Evolutionary conservation across 2,329 filamentous ascomycete genomes (phyloP).

Genomic region (Ramichloridium luteum): DNA sequence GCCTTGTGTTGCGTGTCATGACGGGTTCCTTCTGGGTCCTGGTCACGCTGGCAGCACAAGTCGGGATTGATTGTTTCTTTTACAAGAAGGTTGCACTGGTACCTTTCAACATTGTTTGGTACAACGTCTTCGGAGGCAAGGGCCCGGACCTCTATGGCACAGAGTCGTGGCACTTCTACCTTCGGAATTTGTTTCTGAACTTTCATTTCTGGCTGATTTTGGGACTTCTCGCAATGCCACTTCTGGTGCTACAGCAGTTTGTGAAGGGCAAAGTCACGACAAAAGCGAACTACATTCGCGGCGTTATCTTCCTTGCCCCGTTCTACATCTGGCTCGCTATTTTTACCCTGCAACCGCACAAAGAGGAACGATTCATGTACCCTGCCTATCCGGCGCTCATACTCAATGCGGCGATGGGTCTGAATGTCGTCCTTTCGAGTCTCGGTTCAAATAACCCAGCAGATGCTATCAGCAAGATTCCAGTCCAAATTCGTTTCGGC

Average conservation of each 20-base stretch:
- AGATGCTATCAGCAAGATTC: slow-evolving; percentile 55
- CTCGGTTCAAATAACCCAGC: slow-evolving; percentile 59
- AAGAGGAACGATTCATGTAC: slow-evolving; percentile 98
- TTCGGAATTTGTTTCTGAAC: slow-evolving; percentile 81
- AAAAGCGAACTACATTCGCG: slow-evolving; percentile 59
- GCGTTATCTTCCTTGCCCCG: slow-evolving; percentile 64
- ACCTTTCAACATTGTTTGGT: slow-evolving; percentile 84
- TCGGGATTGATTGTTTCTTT: slow-evolving; percentile 66
- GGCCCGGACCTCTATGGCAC: slow-evolving; percentile 86
- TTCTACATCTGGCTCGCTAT: slow-evolving; percentile 93
- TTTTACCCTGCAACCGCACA: slow-evolving; percentile 87
- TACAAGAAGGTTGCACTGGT: slow-evolving; percentile 69
- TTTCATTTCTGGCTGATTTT: slow-evolving; percentile 92
- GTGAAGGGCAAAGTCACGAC: slow-evolving; percentile 49
- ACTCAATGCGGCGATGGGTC: slow-evolving; percentile 72
- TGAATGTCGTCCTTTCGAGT: slow-evolving; percentile 67
- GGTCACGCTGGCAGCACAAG: slow-evolving; percentile 56
- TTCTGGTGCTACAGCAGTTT: slow-evolving; percentile 62
- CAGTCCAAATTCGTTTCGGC: slow-evolving; percentile 58
- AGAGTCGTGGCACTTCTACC: slow-evolving; percentile 93
- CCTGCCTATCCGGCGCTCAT: slow-evolving; percentile 84
- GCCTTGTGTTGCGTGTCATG: slow-evolving; percentile 48
- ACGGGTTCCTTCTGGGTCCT: slow-evolving; percentile 57
- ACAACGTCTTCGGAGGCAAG: slow-evolving; percentile 80
- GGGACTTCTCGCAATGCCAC: slow-evolving; percentile 59